Conservation (phyloP, 176 grass and related monocot species). For the Ensete glaucum region DNA sequence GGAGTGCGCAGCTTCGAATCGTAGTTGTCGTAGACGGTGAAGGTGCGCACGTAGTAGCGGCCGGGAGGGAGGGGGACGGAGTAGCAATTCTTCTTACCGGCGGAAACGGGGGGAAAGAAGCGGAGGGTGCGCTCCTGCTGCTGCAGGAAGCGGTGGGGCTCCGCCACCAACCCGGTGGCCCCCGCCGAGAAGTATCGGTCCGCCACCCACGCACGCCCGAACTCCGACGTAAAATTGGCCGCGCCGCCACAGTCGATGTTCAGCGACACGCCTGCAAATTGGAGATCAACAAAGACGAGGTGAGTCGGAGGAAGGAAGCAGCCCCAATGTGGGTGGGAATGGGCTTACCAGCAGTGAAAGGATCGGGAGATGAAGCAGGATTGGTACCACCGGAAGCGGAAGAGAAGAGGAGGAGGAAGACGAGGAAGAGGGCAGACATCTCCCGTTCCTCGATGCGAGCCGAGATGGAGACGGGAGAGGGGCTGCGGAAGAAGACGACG, state of each 20-base stretch:
- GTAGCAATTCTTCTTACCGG: constrained; percentile 89
- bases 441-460: neutral
- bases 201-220: constrained; percentile 68
- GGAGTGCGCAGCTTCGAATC: constrained; percentile 77
- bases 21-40: constrained; percentile 99
- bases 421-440: neutral
- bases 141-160: constrained; percentile 81
- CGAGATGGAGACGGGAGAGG: neutral
- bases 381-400: neutral
- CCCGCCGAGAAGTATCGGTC: constrained; percentile 74
- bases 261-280: neutral
- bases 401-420: neutral
- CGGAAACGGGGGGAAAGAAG: constrained; percentile 80
- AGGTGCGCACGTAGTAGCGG: constrained; percentile 88
- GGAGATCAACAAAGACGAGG: neutral
- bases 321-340: neutral
- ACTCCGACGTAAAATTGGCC: constrained; percentile 65
- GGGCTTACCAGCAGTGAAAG: neutral
- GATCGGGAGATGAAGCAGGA: neutral
- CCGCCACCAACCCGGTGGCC: constrained; percentile 54
- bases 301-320: neutral
- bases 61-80: constrained; percentile 58
- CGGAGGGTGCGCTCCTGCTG: constrained; percentile 85
- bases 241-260: constrained; percentile 97
- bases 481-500: neutral